These are phyloP conservation scores for Leccinum pellstonianum DNA, from an alignment of 768 basidiomycete genomes.

Conservation along the genomic window DNA sequence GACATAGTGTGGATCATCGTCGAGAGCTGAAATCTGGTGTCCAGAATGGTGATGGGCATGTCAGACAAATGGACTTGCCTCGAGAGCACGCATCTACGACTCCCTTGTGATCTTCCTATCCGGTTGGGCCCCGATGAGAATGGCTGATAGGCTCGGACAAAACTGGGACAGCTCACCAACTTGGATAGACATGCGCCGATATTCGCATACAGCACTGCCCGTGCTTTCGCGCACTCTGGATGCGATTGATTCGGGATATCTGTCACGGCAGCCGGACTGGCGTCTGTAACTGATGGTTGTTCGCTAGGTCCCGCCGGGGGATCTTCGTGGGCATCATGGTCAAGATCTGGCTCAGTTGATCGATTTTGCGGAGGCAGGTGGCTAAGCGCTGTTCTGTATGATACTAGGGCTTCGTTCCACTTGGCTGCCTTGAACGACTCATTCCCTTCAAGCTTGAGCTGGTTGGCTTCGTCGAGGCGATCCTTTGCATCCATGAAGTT, in stretches of 20 bases:
- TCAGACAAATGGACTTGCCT: constrained; percentile 40
- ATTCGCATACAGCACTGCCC: constrained; percentile 82
- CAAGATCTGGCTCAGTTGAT: constrained; percentile 17
- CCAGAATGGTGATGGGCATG: background rate
- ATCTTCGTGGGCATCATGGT: constrained; percentile 21
- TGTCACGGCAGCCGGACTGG: constrained; percentile 5
- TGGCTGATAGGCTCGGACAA: background rate
- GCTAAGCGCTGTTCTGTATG: constrained; percentile 69
- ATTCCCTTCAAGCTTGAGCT: constrained; percentile 76
- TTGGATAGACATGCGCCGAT: constrained; percentile 84
- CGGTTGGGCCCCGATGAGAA: constrained; percentile 3
- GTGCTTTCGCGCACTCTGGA: constrained; percentile 50
- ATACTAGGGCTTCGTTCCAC: constrained; percentile 69
- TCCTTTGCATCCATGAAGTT: constrained; percentile 34
- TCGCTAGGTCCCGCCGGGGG: constrained; percentile 18
- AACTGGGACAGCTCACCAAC: constrained; percentile 48
- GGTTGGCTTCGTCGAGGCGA: constrained; percentile 50
- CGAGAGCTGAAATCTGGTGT: constrained; percentile 56
- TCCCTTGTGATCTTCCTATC: constrained; percentile 73
- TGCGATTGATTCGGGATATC: constrained; percentile 37
- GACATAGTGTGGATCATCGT: constrained; percentile 79
- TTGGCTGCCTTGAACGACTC: constrained; percentile 59
- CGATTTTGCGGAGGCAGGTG: constrained; percentile 53
- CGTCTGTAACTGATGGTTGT: constrained; percentile 11
- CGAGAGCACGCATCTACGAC: constrained; percentile 79